Percentiles rank a stretch among this genome's conserved stretches.
Evolutionary conservation across 2,329 filamentous ascomycete genomes (phyloP).

Genomic region (Metarhizium robertsii): DNA sequence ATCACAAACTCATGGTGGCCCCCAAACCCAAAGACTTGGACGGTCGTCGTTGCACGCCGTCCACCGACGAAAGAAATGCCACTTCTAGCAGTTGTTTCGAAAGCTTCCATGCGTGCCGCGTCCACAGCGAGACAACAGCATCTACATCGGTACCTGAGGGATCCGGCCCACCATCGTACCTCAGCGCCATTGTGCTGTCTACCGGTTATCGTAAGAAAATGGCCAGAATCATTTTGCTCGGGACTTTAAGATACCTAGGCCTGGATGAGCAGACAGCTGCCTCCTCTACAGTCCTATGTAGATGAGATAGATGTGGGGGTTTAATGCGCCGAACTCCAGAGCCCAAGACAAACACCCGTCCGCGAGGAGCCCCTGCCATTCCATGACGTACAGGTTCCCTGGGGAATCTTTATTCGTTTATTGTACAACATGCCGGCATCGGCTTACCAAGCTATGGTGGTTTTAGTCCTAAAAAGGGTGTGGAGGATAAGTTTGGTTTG

Average conservation of each 20-base stretch:
- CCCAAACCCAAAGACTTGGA: conserved; percentile 1
- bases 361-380: neutral
- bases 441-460: conserved; percentile 1
- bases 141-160: neutral
- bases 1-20: neutral
- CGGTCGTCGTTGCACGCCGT: neutral
- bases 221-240: neutral
- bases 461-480: neutral
- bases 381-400: neutral
- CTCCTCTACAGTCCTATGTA: neutral
- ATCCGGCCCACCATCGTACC: neutral
- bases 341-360: neutral
- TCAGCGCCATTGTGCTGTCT: neutral
- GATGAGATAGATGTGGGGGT: neutral
- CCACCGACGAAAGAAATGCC: neutral
- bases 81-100: neutral
- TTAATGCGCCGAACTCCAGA: neutral
- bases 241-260: neutral
- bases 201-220: neutral
- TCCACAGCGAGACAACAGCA: neutral
- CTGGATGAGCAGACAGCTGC: neutral
- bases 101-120: no score
- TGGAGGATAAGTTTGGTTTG: no score
- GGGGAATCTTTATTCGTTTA: neutral
- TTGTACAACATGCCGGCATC: neutral